A percentile compares a stretch with the other conserved stretches of the same genome.
phyloP scores from a whole-genome alignment of 768 basidiomycete genomes.

The Kwoniella heveanensis region DNA sequence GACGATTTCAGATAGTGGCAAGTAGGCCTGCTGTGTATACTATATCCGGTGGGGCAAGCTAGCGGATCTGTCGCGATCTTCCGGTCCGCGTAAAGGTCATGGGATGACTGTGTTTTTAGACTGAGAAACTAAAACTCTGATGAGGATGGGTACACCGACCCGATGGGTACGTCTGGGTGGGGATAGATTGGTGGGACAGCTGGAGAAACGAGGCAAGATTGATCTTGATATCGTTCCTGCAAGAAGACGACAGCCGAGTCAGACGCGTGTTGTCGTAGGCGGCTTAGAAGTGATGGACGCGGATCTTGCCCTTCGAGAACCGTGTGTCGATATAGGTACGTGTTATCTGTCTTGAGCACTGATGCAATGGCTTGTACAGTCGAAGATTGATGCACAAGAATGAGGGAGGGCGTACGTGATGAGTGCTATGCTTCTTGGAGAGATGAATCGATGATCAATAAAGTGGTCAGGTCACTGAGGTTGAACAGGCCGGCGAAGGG shows the following conservation, averaged over 20 bases:
- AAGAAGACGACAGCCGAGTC: background rate
- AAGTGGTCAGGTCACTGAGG: too few relatives aligned
- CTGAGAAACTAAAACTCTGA: constrained; percentile 2
- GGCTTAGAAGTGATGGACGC: too few relatives aligned
- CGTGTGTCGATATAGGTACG: too few relatives aligned
- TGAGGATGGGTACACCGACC: constrained; percentile 1
- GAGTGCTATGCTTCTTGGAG: too few relatives aligned
- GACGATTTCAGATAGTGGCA: background rate
- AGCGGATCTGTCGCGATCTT: background rate
- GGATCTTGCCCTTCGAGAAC: too few relatives aligned
- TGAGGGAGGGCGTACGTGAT: too few relatives aligned
- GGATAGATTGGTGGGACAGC: constrained; percentile 13
- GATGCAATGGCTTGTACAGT: too few relatives aligned
- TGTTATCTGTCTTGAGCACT: too few relatives aligned
- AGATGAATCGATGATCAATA: too few relatives aligned
- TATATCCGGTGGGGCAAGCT: too few relatives aligned
- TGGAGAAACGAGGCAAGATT: background rate
- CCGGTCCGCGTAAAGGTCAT: background rate
- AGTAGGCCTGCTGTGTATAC: background rate
- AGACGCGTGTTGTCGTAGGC: background rate
- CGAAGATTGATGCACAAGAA: too few relatives aligned
- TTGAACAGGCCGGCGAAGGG: too few relatives aligned
- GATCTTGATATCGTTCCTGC: background rate
- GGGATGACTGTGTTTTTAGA: background rate
- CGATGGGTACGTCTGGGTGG: constrained; percentile 9